A percentile compares a stretch with the other conserved stretches of the same genome.
Evolutionary conservation across 192 early-diverging fungal species (phyloP).

Genomic region (Helicostylum pulchrum): DNA sequence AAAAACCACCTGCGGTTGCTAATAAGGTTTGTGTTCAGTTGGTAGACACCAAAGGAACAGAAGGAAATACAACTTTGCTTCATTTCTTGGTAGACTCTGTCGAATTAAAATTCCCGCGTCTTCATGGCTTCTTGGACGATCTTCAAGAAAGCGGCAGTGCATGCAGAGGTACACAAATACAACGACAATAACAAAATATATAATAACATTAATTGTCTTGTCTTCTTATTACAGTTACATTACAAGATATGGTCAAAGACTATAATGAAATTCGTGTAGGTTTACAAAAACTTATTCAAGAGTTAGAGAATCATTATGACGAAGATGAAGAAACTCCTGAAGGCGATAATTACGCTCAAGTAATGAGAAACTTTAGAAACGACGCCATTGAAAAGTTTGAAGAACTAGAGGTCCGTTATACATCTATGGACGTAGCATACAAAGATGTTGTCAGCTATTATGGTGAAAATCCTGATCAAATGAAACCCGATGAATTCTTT

Average conservation of each 20-base stretch:
- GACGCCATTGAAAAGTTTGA: constrained; percentile 62
- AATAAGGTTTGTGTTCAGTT: constrained; percentile 32
- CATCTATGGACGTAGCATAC: constrained; percentile 68
- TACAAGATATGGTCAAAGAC: constrained; percentile 49
- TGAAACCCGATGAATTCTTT: constrained; percentile 85
- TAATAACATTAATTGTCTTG: not conserved
- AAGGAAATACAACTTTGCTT: constrained; percentile 65
- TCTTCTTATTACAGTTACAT: constrained; percentile 41
- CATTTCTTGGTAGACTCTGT: constrained; percentile 74
- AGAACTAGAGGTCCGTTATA: constrained; percentile 55
- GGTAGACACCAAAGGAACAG: constrained; percentile 81
- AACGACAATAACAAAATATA: too few species aligned
- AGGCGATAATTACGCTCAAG: constrained; percentile 63
- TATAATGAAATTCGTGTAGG: constrained; percentile 46
- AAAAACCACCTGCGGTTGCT: not conserved
- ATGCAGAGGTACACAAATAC: constrained; percentile 54
- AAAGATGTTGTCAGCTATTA: constrained; percentile 66
- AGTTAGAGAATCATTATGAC: constrained; percentile 41
- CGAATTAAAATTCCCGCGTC: constrained; percentile 60
- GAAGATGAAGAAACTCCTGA: constrained; percentile 44
- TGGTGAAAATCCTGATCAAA: constrained; percentile 69
- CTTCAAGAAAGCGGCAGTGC: constrained; percentile 64
- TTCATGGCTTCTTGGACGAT: constrained; percentile 64
- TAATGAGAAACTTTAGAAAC: constrained; percentile 62
- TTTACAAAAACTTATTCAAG: constrained; percentile 44